These are phyloP conservation scores for Crucihimalaya himalaica DNA, from an alignment of 345 rosid species.

Conservation along the genomic window DNA sequence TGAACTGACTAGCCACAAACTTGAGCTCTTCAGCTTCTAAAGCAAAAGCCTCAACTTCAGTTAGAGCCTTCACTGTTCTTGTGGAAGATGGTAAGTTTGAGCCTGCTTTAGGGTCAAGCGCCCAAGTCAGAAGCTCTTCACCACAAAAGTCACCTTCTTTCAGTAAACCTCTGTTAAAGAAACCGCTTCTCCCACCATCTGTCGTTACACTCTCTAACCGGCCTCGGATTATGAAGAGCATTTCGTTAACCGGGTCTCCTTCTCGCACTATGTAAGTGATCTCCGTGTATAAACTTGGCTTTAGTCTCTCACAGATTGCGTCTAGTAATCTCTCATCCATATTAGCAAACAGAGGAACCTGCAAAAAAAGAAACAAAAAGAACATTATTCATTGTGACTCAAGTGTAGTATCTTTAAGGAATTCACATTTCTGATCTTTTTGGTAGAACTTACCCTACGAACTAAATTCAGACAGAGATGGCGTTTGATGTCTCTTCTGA, in stretches of 20 bases:
- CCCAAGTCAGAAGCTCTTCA: conserved; percentile 6
- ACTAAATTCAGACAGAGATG: background rate
- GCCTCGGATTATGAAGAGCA: background rate
- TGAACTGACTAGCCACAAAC: conserved; percentile 7
- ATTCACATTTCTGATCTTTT: background rate
- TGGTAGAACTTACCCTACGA: background rate
- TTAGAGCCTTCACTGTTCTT: background rate
- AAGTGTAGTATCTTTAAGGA: background rate
- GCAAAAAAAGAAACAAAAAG: background rate
- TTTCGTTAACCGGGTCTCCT: conserved; percentile 1
- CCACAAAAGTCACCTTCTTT: conserved; percentile 9
- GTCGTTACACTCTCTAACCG: background rate
- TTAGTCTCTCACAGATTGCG: conserved; percentile 1
- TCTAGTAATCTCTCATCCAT: background rate
- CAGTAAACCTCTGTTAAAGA: background rate
- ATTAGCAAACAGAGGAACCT: conserved; percentile 7
- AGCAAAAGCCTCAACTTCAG: conserved; percentile 5
- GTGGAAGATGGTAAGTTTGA: background rate
- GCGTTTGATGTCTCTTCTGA: background rate
- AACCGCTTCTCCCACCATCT: background rate
- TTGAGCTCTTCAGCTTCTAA: conserved; percentile 8
- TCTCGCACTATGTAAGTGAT: conserved; percentile 1
- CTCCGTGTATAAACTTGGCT: background rate
- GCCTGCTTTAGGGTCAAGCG: background rate
- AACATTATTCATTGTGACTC: background rate